These are phyloP conservation scores for Aspergillus vadensis DNA, from an alignment of 2,329 filamentous ascomycete genomes.

Conservation along the genomic window DNA sequence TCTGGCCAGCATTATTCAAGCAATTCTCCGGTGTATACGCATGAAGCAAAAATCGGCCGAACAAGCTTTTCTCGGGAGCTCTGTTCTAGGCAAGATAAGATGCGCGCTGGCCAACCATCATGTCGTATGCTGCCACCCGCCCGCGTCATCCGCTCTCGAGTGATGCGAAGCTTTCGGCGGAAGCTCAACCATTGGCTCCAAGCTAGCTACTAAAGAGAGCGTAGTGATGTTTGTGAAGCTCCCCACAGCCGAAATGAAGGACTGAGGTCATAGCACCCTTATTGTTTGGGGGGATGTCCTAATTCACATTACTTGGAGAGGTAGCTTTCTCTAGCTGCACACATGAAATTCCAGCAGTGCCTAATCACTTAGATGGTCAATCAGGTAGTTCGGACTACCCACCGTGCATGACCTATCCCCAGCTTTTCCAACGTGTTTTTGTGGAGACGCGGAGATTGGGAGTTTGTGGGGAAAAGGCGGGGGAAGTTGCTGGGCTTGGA, in stretches of 20 bases:
- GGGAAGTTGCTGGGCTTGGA: not conserved
- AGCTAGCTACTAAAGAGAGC: not conserved
- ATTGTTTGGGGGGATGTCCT: no score
- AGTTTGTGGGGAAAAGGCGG: not conserved
- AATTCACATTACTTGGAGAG: not conserved
- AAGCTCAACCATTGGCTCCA: not conserved
- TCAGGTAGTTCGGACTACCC: not conserved
- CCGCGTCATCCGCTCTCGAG: not conserved
- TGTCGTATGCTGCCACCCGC: not conserved
- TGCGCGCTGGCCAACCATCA: not conserved
- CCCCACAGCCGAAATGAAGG: not conserved
- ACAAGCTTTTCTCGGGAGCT: not conserved
- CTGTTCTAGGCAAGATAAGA: not conserved
- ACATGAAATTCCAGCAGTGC: not conserved
- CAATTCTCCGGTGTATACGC: not conserved
- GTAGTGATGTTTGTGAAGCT: not conserved
- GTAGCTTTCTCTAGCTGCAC: not conserved
- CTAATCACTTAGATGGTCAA: not conserved
- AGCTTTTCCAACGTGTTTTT: not conserved
- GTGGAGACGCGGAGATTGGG: not conserved
- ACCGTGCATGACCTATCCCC: not conserved
- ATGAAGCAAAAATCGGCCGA: not conserved
- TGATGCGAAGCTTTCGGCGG: not conserved
- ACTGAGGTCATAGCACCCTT: not conserved
- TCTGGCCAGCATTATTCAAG: not conserved